Evolutionary conservation across 192 early-diverging fungal genomes (phyloP), one percentile per base, ranked within the genome.

Genomic region (Linnemannia zychae): DNA sequence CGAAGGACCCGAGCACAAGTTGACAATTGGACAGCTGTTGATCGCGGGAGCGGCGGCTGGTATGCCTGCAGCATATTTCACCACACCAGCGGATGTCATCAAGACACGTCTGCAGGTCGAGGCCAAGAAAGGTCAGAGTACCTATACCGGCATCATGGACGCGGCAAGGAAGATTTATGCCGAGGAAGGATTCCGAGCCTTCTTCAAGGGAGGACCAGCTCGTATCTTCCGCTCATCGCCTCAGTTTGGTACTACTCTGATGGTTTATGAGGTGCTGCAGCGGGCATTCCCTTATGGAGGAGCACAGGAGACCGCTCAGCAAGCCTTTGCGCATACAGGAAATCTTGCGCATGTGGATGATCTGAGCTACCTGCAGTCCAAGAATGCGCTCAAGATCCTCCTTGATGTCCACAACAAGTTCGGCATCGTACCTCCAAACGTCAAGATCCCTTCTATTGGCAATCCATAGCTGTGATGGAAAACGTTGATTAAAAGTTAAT

Each of bases 51-150:
- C 97, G 20, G 88, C 96, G 49, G 98, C 98, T 48, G 98, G 98
- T 88, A 98, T 99, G 91, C 96, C 96, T 24, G 98, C 98, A 16
- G 97, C 98, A 3, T 99, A 98, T 87, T 93, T 99, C 40, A 97
- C 97, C 46, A 99, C 98, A 0, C 98, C 98, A 7, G 96, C 97
- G 38, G 98, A 99, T 90, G 98, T 99, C 24, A 98, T 99, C 89
- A 99, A 99, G 89, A 99, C 98, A 17, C 95, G 98, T 72, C 85
- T 99, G 40, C 98, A 99, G 88, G 98, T 98, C 34, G 95, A 96
- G 72, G 97, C 97, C 36, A 90, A 93, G 47, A 92, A 94, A 74
- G 97, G 97, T 67, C 95, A 98, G 81, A 96, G 96, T 4, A 90
- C 91, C 1, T 98, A 98, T 87, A 90, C 81, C 18, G 98, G 98